phyloP scores from a whole-genome alignment of 192 early-diverging fungal genomes.

The Geosiphon pyriformis region DNA sequence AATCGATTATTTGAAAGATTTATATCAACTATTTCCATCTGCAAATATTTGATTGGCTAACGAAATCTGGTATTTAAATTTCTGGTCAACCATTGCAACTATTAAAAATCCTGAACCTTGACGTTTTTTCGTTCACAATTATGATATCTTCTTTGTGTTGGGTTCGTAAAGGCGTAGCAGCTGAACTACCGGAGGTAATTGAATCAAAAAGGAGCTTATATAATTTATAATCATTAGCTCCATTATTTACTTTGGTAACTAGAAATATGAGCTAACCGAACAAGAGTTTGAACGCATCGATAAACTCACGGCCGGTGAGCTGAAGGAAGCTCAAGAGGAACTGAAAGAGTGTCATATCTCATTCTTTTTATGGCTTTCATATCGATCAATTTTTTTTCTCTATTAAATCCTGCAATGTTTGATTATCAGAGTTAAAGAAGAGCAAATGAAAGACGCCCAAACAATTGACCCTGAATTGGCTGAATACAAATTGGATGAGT shows the following conservation, averaged over 20 bases:
- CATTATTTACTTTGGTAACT: background rate
- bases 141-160: constrained; percentile 94
- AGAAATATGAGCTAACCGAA: constrained; percentile 76
- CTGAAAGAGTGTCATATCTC: constrained; percentile 34
- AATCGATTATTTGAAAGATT: too few species aligned
- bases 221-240: background rate
- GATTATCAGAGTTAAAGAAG: background rate
- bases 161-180: constrained; percentile 91
- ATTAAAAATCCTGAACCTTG: too few species aligned
- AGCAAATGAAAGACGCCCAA: constrained; percentile 1
- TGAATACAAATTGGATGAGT: constrained; percentile 90
- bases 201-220: background rate
- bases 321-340: constrained; percentile 60
- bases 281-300: constrained; percentile 83
- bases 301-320: constrained; percentile 56
- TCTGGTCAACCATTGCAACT: too few species aligned
- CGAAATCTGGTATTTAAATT: too few species aligned
- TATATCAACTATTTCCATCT: too few species aligned
- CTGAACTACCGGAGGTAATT: constrained; percentile 56
- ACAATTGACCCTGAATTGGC: constrained; percentile 56
- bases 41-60: too few species aligned
- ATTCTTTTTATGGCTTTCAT: background rate
- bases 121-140: too few species aligned
- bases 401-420: background rate
- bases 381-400: background rate